phyloP scores from a whole-genome alignment of 805 yeast genomes.

The Metschnikowia gelsemii region DNA sequence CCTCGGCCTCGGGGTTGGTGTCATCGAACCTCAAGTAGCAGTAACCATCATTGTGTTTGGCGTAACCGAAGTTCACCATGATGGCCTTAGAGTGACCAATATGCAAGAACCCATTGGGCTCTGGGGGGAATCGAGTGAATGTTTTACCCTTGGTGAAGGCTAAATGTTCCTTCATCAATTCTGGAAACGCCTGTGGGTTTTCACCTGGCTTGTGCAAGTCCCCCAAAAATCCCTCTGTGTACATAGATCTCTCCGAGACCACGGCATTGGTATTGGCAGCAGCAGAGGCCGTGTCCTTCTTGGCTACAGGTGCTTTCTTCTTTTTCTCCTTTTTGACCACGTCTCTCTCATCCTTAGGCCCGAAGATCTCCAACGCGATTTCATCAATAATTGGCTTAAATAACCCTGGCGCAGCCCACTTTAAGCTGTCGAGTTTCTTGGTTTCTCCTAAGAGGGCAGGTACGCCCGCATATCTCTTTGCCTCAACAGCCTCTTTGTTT shows the following conservation, averaged over 20 bases:
- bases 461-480: slow-evolving; percentile 76
- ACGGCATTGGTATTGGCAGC: slow-evolving; percentile 21
- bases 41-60: slow-evolving; percentile 78
- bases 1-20: slow-evolving; percentile 98
- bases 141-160: slow-evolving; percentile 78
- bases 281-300: slow-evolving; percentile 18
- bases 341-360: slow-evolving; percentile 97
- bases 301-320: slow-evolving; percentile 35
- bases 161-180: slow-evolving; percentile 77
- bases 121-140: slow-evolving; percentile 96
- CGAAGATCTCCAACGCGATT: slow-evolving; percentile 66
- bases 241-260: slow-evolving; percentile 64
- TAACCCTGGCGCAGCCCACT: slow-evolving; percentile 87
- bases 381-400: slow-evolving; percentile 88
- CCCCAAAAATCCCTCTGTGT: slow-evolving; percentile 92
- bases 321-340: slow-evolving; percentile 74
- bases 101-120: slow-evolving; percentile 96
- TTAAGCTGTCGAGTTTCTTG: slow-evolving; percentile 69
- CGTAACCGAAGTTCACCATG: slow-evolving; percentile 97
- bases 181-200: slow-evolving; percentile 87
- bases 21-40: slow-evolving; percentile 95
- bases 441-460: slow-evolving; percentile 76
- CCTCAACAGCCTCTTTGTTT: slow-evolving; percentile 57
- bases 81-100: slow-evolving; percentile 98
- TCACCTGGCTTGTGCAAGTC: slow-evolving; percentile 94